Evolutionary conservation across 1,284 basidiomycete species (phyloP).

Genomic region (Puccinia polysora): DNA sequence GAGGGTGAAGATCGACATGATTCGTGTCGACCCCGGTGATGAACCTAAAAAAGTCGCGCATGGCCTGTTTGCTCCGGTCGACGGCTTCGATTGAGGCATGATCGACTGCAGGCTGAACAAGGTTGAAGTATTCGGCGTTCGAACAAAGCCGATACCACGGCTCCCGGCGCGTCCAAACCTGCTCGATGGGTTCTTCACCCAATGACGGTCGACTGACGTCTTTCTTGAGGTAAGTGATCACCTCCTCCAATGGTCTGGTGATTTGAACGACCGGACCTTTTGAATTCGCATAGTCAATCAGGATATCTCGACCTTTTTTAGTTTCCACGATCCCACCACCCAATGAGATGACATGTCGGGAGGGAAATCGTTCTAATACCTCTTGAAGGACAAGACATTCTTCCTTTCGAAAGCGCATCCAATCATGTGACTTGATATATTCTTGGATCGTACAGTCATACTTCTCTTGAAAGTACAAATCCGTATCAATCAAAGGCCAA

Average conservation of each 20-base stretch:
- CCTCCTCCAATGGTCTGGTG: constrained; percentile 65
- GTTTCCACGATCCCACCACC: constrained; percentile 94
- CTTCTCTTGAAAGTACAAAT: constrained; percentile 69
- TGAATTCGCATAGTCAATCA: constrained; percentile 63
- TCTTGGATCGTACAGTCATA: constrained; percentile 65
- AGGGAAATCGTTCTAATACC: constrained; percentile 50
- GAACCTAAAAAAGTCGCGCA: constrained; percentile 74
- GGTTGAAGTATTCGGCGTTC: constrained; percentile 78
- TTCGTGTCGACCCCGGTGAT: constrained; percentile 68
- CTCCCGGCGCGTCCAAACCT: constrained; percentile 74
- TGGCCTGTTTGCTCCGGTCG: constrained; percentile 54
- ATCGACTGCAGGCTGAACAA: constrained; percentile 52
- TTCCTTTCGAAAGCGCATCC: constrained; percentile 67
- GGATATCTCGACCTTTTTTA: constrained; percentile 64
- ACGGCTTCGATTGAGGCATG: constrained; percentile 45
- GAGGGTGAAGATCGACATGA: constrained; percentile 58
- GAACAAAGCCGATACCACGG: constrained; percentile 86
- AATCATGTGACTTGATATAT: constrained; percentile 72
- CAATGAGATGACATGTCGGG: constrained; percentile 75
- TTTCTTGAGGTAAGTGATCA: constrained; percentile 70
- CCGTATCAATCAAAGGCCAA: constrained; percentile 82
- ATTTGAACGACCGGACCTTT: constrained; percentile 63
- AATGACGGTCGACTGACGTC: constrained; percentile 69
- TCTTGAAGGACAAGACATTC: constrained; percentile 54
- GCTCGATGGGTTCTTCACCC: constrained; percentile 68